Evolutionary conservation across 768 basidiomycete genomes (phyloP).

Genomic region (Boletus sp.): DNA sequence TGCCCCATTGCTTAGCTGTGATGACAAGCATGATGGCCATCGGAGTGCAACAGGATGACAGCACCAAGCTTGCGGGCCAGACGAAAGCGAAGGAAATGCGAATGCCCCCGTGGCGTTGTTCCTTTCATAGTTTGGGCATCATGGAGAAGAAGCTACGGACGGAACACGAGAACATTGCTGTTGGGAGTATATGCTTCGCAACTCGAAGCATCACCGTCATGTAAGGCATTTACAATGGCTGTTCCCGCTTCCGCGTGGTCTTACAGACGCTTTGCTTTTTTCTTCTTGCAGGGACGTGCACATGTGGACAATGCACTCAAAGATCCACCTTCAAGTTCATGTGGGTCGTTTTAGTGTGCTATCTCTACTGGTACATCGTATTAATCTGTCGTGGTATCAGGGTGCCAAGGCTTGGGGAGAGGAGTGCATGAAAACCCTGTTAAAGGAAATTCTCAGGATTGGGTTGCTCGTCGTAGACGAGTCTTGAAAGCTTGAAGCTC

Average conservation of each 20-base stretch:
- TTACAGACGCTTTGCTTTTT: background rate
- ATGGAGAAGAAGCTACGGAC: conserved; percentile 12
- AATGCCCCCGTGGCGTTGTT: conserved; percentile 1
- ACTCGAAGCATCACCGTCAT: conserved; percentile 6
- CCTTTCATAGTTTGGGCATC: conserved; percentile 14
- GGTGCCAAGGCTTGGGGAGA: too few relatives aligned
- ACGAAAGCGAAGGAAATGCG: background rate
- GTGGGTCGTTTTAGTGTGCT: background rate
- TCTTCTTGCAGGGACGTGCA: conserved; percentile 7
- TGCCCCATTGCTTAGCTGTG: background rate
- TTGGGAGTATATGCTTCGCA: conserved; percentile 7
- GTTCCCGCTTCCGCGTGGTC: background rate
- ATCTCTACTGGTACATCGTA: too few relatives aligned
- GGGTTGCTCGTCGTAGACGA: conserved; percentile 11
- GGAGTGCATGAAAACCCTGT: background rate
- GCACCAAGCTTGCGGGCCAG: background rate
- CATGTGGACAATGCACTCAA: conserved; percentile 21
- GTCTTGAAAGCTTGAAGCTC: too few relatives aligned
- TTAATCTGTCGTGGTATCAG: background rate
- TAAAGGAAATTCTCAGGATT: conserved; percentile 19
- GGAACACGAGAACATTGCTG: conserved; percentile 1
- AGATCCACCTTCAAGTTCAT: conserved; percentile 10
- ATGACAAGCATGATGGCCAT: background rate
- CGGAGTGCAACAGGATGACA: background rate
- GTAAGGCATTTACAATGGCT: background rate